Base-by-base conservation (phyloP, 805 yeast species). In the Lachancea kluyveri region DNA sequence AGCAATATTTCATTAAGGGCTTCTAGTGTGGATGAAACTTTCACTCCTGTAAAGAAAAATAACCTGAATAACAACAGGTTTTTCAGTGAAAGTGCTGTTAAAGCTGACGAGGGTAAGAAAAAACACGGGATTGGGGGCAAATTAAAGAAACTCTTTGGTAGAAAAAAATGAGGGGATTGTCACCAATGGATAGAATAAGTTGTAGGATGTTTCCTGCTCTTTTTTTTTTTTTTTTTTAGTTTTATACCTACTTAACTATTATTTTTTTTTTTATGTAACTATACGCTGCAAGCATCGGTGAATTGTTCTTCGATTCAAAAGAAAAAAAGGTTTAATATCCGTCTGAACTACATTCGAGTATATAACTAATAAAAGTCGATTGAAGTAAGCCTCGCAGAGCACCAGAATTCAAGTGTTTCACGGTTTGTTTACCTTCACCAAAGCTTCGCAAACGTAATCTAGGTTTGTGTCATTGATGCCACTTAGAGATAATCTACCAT, bases 401-500 rank as follows among this genome's bases (percentile, higher is more conserved):
- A n/a, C n/a, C n/a, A n/a, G n/a, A n/a, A n/a, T n/a, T n/a, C n/a
- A n/a, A n/a, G n/a, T n/a, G n/a, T n/a, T n/a, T n/a, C n/a, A n/a
- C n/a, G n/a, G n/a, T n/a, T 24, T 15, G 8, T 15, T 24, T 14
- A 36, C 31, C 17, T 26, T 30, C 7, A 15, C 24, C 33, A 51
- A 33, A n/a, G 52, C 45, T 13, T 46, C 45, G 26, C 53, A 50
- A 17, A 53, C 43, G 25, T 79, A 75, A 42, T 79, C 82, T 36
- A 90, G 88, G 56, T 90, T 90, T 35, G 64, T 60, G 28, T 79
- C 74, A 59, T 83, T 86, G 46, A 92, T 69, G 22, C 97, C 97
- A 24, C 95, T 84, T 52, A 90, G 76, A 31, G 94, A 81, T 56
- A 90, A 76, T 55, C 98, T 78, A 22, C 97, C 97, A 58, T 87